phyloP scores from a whole-genome alignment of 805 yeast genomes.

The Candida anglica region DNA sequence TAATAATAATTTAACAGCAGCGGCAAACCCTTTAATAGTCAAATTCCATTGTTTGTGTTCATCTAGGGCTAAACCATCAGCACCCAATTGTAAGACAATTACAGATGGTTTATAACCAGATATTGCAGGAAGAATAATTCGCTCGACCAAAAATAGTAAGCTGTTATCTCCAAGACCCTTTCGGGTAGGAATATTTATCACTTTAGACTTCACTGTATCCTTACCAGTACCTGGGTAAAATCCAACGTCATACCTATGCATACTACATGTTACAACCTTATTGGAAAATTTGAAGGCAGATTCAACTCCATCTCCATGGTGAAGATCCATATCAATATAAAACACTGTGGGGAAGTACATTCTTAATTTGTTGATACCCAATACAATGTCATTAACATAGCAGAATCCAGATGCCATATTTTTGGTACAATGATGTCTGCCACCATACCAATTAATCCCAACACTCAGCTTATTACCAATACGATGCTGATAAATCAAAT shows the following conservation, averaged over 20 bases:
- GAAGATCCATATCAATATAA: conserved; percentile 71
- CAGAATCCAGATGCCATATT: conserved; percentile 65
- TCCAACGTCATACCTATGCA: conserved; percentile 62
- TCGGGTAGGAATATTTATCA: conserved; percentile 52
- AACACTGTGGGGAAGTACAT: conserved; percentile 42
- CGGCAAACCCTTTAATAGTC: conserved; percentile 47
- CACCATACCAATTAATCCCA: conserved; percentile 75
- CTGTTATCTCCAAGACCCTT: conserved; percentile 52
- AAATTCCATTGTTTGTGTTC: conserved; percentile 66
- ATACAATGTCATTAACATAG: conserved; percentile 64
- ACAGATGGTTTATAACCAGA: conserved; percentile 42
- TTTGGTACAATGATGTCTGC: conserved; percentile 65
- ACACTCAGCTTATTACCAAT: conserved; percentile 19
- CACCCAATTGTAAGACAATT: conserved; percentile 65
- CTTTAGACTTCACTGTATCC: conserved; percentile 25
- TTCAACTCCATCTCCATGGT: conserved; percentile 81
- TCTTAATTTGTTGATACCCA: conserved; percentile 52
- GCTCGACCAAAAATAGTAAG: conserved; percentile 31
- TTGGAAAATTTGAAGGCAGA: conserved; percentile 54
- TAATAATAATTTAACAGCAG: conserved; percentile 18
- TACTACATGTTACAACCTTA: conserved; percentile 56
- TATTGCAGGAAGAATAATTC: conserved; percentile 42
- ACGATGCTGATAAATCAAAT: conserved; percentile 14
- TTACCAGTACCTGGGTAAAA: conserved; percentile 74
- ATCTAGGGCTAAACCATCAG: conserved; percentile 71